Evolutionary conservation across 305 asterid species (phyloP), one percentile per base, ranked within the genome.

Genomic region (Petunia hybrid): DNA sequence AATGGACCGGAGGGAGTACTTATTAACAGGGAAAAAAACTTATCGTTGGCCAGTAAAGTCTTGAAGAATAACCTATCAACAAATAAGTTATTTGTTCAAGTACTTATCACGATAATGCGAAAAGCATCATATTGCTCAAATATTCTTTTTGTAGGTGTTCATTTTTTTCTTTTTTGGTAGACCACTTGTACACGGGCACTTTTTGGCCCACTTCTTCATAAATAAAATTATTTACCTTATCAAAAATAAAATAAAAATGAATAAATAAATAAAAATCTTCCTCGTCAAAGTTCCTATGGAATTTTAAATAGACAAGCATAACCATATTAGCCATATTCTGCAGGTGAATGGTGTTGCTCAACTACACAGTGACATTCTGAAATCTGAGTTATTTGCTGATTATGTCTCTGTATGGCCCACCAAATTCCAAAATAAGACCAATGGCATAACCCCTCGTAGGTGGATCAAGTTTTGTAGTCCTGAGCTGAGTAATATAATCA

Each of bases 331-430:
- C 78, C 46, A 53, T 74, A 74, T 79, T 63, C 80, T 83, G 87
- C 94, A 96, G 98, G 98, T 97, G 85, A 97, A 97, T 85, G 99
- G 99, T 80, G 99, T 97, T 79, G 99, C 99, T 48, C 97, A 94
- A 90, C 90, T 97, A 76, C 99, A 97, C 77, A 97, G 99, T 86
- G 97, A 97, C 91, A 97, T 97, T 80, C 89, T 97, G 76, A 94
- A 88, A 87, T 81, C 92, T 40, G 98, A 97, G 85, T 85, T 97
- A 80, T 97, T 97, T 83, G 89, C 92, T 80, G 99, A 94, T 88
- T 97, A 94, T 84, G 99, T 93, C 85, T 94, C 98, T 56, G 81
- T 97, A 78, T 97, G 99, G 99, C 98, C 99, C 51, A 63, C 90
- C 84, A 97, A 97, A 83, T 97, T 94, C 88, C 99, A 97, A 80